These are phyloP conservation scores for Nakazawaea molendinolei DNA, from an alignment of 805 yeast species.

Conservation along the genomic window DNA sequence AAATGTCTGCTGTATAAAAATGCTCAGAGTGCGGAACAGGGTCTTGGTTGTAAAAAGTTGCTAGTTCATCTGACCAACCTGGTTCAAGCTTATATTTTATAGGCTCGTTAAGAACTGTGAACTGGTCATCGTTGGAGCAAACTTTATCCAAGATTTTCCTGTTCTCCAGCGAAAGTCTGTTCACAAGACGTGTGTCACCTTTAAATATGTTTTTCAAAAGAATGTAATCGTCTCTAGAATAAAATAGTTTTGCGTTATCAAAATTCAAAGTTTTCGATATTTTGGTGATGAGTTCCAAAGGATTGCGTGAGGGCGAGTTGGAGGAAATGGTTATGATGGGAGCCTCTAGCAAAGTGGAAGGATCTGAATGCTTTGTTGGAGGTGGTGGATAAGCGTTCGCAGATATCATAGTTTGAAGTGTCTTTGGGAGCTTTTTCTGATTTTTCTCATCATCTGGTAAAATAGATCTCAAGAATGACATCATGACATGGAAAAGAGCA, in stretches of 20 bases:
- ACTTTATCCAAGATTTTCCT: conserved; percentile 43
- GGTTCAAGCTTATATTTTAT: conserved; percentile 23
- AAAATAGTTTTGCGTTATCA: conserved; percentile 61
- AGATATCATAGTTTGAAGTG: conserved; percentile 58
- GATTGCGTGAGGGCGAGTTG: conserved; percentile 39
- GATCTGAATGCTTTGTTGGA: conserved; percentile 21
- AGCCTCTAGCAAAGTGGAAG: conserved; percentile 24
- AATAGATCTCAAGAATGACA: conserved; percentile 75
- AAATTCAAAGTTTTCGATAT: conserved; percentile 57
- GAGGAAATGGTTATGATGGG: conserved; percentile 27
- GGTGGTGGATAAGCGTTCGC: conserved; percentile 75
- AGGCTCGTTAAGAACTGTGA: conserved; percentile 32
- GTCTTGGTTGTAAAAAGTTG: conserved; percentile 4
- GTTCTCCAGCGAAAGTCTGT: conserved; percentile 69
- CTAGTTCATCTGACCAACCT: conserved; percentile 30
- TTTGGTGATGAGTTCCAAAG: conserved; percentile 54
- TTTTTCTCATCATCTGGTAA: conserved; percentile 54
- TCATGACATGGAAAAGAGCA: conserved; percentile 75
- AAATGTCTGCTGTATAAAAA: conserved; percentile 38
- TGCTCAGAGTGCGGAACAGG: conserved; percentile 17
- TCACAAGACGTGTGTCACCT: conserved; percentile 45
- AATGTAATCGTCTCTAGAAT: conserved; percentile 73
- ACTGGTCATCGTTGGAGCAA: conserved; percentile 25
- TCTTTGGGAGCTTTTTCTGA: conserved; percentile 52
- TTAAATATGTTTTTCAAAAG: conserved; percentile 67